A percentile compares a stretch with the other conserved stretches of the same genome.
These are phyloP conservation scores for Albugo laibachii DNA, from an alignment of 352 stramenopile species.

Conservation along the genomic window DNA sequence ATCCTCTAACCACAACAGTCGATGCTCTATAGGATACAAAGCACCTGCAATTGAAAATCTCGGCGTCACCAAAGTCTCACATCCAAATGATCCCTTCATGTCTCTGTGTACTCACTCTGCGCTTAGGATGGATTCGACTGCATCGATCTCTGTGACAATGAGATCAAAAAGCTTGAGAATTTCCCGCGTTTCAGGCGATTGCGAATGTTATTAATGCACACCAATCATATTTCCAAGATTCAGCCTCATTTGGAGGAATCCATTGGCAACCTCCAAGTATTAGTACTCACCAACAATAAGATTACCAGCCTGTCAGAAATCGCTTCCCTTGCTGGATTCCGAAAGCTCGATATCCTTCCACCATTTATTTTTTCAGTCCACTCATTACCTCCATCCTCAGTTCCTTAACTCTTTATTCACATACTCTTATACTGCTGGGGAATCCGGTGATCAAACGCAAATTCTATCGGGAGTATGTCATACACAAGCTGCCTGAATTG, in stretches of 20 bases:
- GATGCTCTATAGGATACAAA: slow-evolving; percentile 48
- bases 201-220: slow-evolving; percentile 83
- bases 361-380: neutral
- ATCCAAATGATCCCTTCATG: neutral
- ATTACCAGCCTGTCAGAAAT: slow-evolving; percentile 68
- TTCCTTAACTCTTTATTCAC: slow-evolving; percentile 6
- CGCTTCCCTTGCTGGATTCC: slow-evolving; percentile 49
- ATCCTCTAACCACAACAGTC: slow-evolving; percentile 13
- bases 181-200: slow-evolving; percentile 77
- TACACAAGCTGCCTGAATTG: slow-evolving; percentile 77
- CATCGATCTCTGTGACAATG: slow-evolving; percentile 88
- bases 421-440: slow-evolving; percentile 52
- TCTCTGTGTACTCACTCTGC: neutral
- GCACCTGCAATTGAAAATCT: slow-evolving; percentile 86
- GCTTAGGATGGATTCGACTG: slow-evolving; percentile 83
- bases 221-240: slow-evolving; percentile 84
- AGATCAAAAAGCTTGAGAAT: slow-evolving; percentile 90
- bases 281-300: slow-evolving; percentile 84
- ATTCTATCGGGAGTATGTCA: slow-evolving; percentile 86
- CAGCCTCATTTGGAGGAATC: slow-evolving; percentile 48
- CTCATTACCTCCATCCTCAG: neutral
- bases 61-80: slow-evolving; percentile 71
- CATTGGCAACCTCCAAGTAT: slow-evolving; percentile 67
- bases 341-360: slow-evolving; percentile 50
- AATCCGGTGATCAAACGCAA: slow-evolving; percentile 81